Evolutionary conservation across 2,329 filamentous ascomycete genomes (phyloP), one percentile per base, ranked within the genome.

Genomic region (Chalaropsis ovoidea): DNA sequence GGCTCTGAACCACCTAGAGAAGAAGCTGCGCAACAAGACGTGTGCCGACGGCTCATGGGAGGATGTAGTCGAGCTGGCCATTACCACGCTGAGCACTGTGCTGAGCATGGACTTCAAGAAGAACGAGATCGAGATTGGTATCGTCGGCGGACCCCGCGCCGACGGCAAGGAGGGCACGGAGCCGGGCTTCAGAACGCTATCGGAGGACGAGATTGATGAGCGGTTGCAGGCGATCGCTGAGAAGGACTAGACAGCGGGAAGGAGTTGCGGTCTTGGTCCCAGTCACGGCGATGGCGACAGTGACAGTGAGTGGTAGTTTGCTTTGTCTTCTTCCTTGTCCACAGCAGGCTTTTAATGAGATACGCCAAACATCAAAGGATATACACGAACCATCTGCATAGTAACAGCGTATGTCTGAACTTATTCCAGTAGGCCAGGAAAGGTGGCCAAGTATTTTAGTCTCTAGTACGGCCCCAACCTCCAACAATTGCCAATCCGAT

Each of bases 41-140:
- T 82, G 83, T 72, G 94, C 93, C 43, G 88, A 94, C 67, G 94
- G 94, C 68, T 86, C 80, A 74, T 99, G 94, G 94, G 90, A 96
- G 77, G 94, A 99, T 68, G 94, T 99, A 61, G 93, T 99, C 62
- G 94, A 99, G 81, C 82, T 97, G 72, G 94, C 90, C 67, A 99
- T 99, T 76, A 89, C 90, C 56, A 93, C 94, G 6, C 80, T 99
- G 76, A 96, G 92, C 83, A 95, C 89, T 43, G 92, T 99, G 68
- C 82, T 99, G 70, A 96, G 93, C 77, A 95, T 97, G 76, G 94
- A 99, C 76, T 99, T 99, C 82, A 99, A 99, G 85, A 97, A 97
- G 82, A 89, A 89, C 72, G 94, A 99, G 81, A 87, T 99, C 75
- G 94, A 99, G 80, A 90, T 99, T 77, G 94, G 94, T 69, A 92